A percentile compares a stretch with the other conserved stretches of the same genome.
These are phyloP conservation scores for Ceratocystis cacaofunesta DNA, from an alignment of 2,329 filamentous ascomycete genomes.

Conservation along the genomic window DNA sequence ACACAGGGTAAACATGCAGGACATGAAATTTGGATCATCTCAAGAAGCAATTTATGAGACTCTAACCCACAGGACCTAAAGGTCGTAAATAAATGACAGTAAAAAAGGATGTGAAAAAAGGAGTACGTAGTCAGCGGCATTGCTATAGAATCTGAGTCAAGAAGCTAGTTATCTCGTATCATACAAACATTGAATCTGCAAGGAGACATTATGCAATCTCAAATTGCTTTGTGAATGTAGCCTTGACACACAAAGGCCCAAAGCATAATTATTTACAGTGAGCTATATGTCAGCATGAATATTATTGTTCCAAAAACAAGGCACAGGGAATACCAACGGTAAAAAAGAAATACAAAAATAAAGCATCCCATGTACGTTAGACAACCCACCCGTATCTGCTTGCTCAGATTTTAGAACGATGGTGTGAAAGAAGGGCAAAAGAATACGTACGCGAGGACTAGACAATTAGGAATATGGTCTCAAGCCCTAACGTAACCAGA, in stretches of 20 bases:
- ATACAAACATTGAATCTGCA: neutral
- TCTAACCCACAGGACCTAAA: neutral
- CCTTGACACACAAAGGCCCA: neutral
- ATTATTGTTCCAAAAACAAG: neutral
- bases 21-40: neutral
- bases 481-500: neutral
- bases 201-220: constrained; percentile 1
- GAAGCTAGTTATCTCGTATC: neutral
- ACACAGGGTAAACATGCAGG: neutral
- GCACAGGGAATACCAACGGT: too few species aligned
- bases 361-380: too few species aligned
- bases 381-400: too few species aligned
- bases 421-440: too few species aligned
- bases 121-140: neutral
- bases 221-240: neutral
- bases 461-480: too few species aligned
- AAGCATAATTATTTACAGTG: neutral
- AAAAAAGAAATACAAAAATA: neutral
- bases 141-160: neutral
- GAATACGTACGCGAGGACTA: too few species aligned
- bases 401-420: too few species aligned
- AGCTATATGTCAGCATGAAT: neutral
- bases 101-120: neutral
- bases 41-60: neutral
- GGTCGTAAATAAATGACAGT: neutral